Evolutionary conservation across 768 basidiomycete genomes (phyloP).

Genomic region (Floccularia luteovirens): DNA sequence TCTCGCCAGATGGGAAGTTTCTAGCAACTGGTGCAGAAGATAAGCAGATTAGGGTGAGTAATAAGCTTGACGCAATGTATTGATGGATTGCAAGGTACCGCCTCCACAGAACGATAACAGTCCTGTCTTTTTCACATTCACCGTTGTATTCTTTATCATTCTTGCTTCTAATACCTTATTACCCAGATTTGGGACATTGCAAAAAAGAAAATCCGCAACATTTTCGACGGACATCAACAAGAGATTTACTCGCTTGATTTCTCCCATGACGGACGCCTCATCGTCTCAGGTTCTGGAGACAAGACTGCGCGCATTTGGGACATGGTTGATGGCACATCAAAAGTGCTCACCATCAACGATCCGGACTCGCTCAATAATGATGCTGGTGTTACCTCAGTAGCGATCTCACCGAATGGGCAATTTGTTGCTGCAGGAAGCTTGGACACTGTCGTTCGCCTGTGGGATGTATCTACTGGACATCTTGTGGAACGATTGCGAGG

Average conservation of each 20-base stretch:
- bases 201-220: conserved; percentile 61
- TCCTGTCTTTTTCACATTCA: background rate
- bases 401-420: conserved; percentile 65
- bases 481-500: conserved; percentile 67
- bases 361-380: conserved; percentile 33
- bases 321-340: conserved; percentile 20
- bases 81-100: no score
- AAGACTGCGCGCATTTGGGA: conserved; percentile 35
- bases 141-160: conserved; percentile 10
- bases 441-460: conserved; percentile 67
- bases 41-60: conserved; percentile 75
- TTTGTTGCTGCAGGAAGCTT: conserved; percentile 57
- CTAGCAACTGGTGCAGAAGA: conserved; percentile 94
- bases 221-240: conserved; percentile 81
- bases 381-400: conserved; percentile 67
- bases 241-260: conserved; percentile 92
- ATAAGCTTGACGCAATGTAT: no score
- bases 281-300: conserved; percentile 84
- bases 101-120: no score
- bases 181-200: conserved; percentile 83
- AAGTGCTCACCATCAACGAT: conserved; percentile 31
- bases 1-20: conserved; percentile 82
- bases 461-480: conserved; percentile 58
- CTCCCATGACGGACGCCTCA: conserved; percentile 68
- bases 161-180: conserved; percentile 18